phyloP scores from a whole-genome alignment of 768 basidiomycete species.

The Amanita molliuscula region DNA sequence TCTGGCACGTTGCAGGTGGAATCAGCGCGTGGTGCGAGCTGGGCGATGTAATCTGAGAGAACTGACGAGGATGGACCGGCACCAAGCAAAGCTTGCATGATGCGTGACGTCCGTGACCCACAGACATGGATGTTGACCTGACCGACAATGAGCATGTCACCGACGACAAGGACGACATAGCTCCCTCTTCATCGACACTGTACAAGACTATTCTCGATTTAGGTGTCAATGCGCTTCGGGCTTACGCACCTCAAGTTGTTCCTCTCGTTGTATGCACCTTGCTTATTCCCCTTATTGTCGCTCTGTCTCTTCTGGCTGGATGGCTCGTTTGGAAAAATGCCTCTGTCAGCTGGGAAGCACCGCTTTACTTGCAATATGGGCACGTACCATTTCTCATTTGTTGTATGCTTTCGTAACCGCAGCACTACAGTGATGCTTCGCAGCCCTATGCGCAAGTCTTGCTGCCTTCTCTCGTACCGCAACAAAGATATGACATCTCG shows the following conservation, averaged over 20 bases:
- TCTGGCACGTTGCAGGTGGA: slow-evolving; percentile 32
- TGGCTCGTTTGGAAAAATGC: slow-evolving; percentile 66
- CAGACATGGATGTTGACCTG: neutral
- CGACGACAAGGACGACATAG: neutral
- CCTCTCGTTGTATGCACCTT: slow-evolving; percentile 51
- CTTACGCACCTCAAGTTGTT: slow-evolving; percentile 52
- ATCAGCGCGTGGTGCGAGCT: slow-evolving; percentile 19
- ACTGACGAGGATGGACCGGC: slow-evolving; percentile 34
- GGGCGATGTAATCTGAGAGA: slow-evolving; percentile 32
- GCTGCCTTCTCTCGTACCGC: slow-evolving; percentile 40
- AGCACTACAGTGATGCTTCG: slow-evolving; percentile 41
- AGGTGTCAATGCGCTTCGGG: slow-evolving; percentile 29
- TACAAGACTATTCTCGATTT: slow-evolving; percentile 12
- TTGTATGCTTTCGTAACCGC: slow-evolving; percentile 4
- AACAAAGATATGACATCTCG: slow-evolving; percentile 70
- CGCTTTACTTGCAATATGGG: slow-evolving; percentile 76
- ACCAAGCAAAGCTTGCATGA: slow-evolving; percentile 35
- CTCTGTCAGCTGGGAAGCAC: slow-evolving; percentile 60
- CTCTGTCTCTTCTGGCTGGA: slow-evolving; percentile 58
- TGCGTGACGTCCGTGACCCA: slow-evolving; percentile 4
- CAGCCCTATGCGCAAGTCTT: slow-evolving; percentile 51
- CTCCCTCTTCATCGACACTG: slow-evolving; percentile 7
- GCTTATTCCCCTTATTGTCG: slow-evolving; percentile 50
- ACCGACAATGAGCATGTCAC: neutral
- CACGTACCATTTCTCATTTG: slow-evolving; percentile 21